Conservation (phyloP, 768 basidiomycete species). For the Fibroporia radiculosa region DNA sequence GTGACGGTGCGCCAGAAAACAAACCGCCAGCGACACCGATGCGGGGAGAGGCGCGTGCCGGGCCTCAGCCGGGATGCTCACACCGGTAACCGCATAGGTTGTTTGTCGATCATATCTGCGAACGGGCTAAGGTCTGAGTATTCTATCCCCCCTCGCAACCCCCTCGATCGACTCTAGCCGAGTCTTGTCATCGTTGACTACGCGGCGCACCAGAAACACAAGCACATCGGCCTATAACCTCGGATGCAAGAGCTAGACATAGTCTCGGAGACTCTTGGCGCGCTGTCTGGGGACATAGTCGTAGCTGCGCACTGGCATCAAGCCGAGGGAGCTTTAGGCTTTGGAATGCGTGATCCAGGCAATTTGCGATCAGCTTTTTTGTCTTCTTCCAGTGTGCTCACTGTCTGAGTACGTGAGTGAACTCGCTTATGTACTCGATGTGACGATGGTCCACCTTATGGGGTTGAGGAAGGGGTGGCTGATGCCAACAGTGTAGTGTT, state of each 20-base stretch:
- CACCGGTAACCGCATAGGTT: constrained; percentile 9
- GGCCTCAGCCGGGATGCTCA: constrained; percentile 10
- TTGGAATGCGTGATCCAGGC: constrained; percentile 1
- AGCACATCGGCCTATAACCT: not conserved
- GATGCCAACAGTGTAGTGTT: not conserved
- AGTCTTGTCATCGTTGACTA: not conserved
- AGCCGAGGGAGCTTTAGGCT: not conserved
- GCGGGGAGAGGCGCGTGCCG: no score
- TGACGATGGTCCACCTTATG: not conserved
- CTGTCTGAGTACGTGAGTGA: not conserved
- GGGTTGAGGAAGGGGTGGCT: not conserved
- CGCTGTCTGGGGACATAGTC: not conserved
- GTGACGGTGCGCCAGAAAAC: no score
- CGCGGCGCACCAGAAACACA: constrained; percentile 8
- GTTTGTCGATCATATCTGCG: constrained; percentile 4
- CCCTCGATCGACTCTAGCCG: constrained; percentile 7
- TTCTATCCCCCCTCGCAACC: constrained; percentile 5
- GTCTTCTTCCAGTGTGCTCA: not conserved
- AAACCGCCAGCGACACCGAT: no score
- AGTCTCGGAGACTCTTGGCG: not conserved
- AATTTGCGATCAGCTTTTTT: not conserved
- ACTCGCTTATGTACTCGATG: not conserved
- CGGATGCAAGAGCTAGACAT: not conserved
- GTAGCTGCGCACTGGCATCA: not conserved
- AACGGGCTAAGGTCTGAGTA: constrained; percentile 13